Evolutionary conservation across 2,329 filamentous ascomycete species (phyloP).

Genomic region (Fusarium transvaalense): DNA sequence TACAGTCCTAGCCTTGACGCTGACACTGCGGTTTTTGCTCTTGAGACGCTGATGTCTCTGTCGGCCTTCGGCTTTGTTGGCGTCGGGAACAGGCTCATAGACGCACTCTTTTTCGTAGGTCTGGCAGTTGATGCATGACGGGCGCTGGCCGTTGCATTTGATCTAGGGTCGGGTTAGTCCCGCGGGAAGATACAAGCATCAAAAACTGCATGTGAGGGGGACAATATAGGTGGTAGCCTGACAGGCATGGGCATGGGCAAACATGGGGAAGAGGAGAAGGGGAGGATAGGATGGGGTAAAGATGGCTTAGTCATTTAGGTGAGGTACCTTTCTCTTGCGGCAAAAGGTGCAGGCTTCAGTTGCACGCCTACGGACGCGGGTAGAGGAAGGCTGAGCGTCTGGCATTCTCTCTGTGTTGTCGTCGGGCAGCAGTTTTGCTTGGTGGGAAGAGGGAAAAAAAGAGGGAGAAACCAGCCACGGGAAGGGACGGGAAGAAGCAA

Average conservation of each 20-base stretch:
- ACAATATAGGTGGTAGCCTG: not conserved
- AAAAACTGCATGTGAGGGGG: not conserved
- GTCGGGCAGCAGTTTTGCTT: not conserved
- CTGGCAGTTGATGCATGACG: slow-evolving; percentile 36
- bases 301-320: slow-evolving; percentile 12
- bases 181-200: slow-evolving; percentile 10
- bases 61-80: slow-evolving; percentile 24
- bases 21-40: slow-evolving; percentile 11
- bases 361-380: slow-evolving; percentile 46
- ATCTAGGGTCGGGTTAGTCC: slow-evolving; percentile 53
- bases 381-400: slow-evolving; percentile 4
- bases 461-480: slow-evolving; percentile 7
- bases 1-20: slow-evolving; percentile 6
- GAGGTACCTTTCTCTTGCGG: slow-evolving; percentile 47
- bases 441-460: not conserved
- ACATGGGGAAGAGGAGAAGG: not conserved
- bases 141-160: slow-evolving; percentile 57
- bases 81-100: slow-evolving; percentile 47
- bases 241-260: not conserved
- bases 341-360: slow-evolving; percentile 51
- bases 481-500: slow-evolving; percentile 21
- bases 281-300: not conserved
- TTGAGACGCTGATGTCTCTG: slow-evolving; percentile 38
- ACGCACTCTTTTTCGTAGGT: slow-evolving; percentile 33
- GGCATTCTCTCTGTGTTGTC: slow-evolving; percentile 8